Conservation (phyloP, 352 stramenopile genomes). For the Phytophthora boehmeriae region DNA sequence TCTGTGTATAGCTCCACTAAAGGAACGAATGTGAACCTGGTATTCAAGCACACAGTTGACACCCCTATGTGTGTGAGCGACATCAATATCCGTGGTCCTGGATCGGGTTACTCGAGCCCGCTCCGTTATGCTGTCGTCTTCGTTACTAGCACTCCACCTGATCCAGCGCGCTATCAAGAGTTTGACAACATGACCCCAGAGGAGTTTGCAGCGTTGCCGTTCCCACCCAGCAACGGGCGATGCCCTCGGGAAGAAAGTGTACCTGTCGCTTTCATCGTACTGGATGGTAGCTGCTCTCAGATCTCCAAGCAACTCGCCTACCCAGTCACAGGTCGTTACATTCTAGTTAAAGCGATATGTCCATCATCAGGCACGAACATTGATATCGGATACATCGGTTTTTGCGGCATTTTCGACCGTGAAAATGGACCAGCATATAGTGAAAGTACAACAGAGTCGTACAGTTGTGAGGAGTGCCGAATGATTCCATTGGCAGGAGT, state of each 20-base stretch:
- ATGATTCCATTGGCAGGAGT: slow-evolving; percentile 42
- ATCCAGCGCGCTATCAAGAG: slow-evolving; percentile 51
- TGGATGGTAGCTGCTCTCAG: slow-evolving; percentile 79
- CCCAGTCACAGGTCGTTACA: slow-evolving; percentile 74
- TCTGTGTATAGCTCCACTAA: slow-evolving; percentile 85
- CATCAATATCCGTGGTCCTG: slow-evolving; percentile 71
- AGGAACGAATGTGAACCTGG: slow-evolving; percentile 74
- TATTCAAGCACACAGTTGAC: slow-evolving; percentile 80
- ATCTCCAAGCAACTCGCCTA: slow-evolving; percentile 78
- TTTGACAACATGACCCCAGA: slow-evolving; percentile 78
- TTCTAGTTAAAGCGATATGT: slow-evolving; percentile 80
- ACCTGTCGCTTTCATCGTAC: slow-evolving; percentile 77
- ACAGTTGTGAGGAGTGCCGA: slow-evolving; percentile 75
- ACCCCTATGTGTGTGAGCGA: slow-evolving; percentile 84
- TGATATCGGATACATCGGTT: slow-evolving; percentile 80
- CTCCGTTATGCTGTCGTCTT: slow-evolving; percentile 71
- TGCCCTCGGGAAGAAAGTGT: slow-evolving; percentile 64
- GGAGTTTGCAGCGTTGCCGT: slow-evolving; percentile 79
- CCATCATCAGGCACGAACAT: slow-evolving; percentile 78
- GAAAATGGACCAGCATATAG: slow-evolving; percentile 86
- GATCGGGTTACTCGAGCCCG: slow-evolving; percentile 81
- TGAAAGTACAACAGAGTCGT: slow-evolving; percentile 41
- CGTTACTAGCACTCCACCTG: slow-evolving; percentile 64
- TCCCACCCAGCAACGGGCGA: slow-evolving; percentile 52
- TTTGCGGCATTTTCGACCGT: slow-evolving; percentile 80